Conservation (phyloP, 768 basidiomycete genomes). For the Rhodosporidiobolus sp. region DNA sequence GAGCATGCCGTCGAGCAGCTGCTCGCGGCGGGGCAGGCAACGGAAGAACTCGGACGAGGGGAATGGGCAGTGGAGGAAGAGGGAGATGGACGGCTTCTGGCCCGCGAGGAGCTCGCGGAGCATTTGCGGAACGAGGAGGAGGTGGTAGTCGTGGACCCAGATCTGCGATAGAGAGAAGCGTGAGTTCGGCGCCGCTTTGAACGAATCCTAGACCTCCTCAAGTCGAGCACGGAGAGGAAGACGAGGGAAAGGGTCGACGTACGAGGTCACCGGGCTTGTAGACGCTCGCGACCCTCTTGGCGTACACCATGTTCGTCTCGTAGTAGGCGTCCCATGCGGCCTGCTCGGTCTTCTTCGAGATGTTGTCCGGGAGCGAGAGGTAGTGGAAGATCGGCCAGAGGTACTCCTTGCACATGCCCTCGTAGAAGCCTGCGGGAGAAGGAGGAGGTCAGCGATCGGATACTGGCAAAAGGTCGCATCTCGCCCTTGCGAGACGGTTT, state of each 20-base stretch:
- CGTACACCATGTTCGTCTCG: constrained; percentile 80
- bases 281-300: constrained; percentile 70
- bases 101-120: constrained; percentile 67
- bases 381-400: constrained; percentile 99
- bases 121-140: constrained; percentile 82
- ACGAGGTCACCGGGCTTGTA: constrained; percentile 89
- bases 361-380: constrained; percentile 94
- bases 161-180: constrained; percentile 18
- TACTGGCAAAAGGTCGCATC: too few relatives aligned
- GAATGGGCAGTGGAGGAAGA: constrained; percentile 98
- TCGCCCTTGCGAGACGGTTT: too few relatives aligned
- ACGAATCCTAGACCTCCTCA: too few relatives aligned
- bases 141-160: constrained; percentile 81
- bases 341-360: constrained; percentile 75
- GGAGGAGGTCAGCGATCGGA: background rate
- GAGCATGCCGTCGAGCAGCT: constrained; percentile 96
- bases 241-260: constrained; percentile 62
- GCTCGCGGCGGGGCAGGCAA: constrained; percentile 83
- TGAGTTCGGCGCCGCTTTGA: background rate
- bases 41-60: constrained; percentile 94
- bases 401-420: constrained; percentile 89
- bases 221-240: constrained; percentile 57
- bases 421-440: constrained; percentile 39
- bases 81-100: constrained; percentile 61
- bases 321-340: constrained; percentile 69